These are phyloP conservation scores for Copromyces sp. DNA, from an alignment of 495 filamentous ascomycete genomes.

Conservation along the genomic window DNA sequence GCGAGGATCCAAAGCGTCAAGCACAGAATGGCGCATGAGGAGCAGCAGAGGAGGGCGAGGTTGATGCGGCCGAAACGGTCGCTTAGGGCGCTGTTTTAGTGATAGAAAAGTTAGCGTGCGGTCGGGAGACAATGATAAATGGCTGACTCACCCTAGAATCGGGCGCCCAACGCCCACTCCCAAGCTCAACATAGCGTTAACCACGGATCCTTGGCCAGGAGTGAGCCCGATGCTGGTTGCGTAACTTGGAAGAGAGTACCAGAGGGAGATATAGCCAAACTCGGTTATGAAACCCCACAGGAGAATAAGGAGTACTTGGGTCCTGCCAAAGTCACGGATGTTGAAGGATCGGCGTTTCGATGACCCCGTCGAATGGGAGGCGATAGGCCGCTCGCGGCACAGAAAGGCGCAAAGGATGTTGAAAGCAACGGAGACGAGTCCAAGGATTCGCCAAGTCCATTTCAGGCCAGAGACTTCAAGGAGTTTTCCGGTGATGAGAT, in stretches of 20 bases:
- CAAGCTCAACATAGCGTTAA: conserved; percentile 57
- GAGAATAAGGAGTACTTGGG: conserved; percentile 51
- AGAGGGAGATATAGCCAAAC: conserved; percentile 54
- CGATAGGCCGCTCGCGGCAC: conserved; percentile 38
- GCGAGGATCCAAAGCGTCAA: conserved; percentile 60
- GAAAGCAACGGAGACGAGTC: conserved; percentile 37
- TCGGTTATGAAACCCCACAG: conserved; percentile 58
- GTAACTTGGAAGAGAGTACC: conserved; percentile 57
- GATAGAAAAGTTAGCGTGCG: background rate
- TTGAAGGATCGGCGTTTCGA: conserved; percentile 19
- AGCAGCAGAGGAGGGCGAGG: conserved; percentile 31
- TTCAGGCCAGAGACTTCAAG: conserved; percentile 43
- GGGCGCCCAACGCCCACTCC: conserved; percentile 55
- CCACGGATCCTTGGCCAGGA: conserved; percentile 50
- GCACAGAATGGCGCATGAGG: conserved; percentile 19
- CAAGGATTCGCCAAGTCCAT: conserved; percentile 53
- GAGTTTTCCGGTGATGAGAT: conserved; percentile 37
- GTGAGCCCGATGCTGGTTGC: conserved; percentile 48
- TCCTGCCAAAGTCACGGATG: conserved; percentile 20
- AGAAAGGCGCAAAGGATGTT: conserved; percentile 46
- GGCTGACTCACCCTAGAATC: conserved; percentile 41
- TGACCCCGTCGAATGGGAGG: conserved; percentile 41
- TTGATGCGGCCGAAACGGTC: conserved; percentile 56
- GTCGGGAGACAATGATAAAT: background rate
- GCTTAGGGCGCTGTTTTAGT: conserved; percentile 25